Evolutionary conservation across 306 rosid species (phyloP).

Genomic region (Geum urbanum): DNA sequence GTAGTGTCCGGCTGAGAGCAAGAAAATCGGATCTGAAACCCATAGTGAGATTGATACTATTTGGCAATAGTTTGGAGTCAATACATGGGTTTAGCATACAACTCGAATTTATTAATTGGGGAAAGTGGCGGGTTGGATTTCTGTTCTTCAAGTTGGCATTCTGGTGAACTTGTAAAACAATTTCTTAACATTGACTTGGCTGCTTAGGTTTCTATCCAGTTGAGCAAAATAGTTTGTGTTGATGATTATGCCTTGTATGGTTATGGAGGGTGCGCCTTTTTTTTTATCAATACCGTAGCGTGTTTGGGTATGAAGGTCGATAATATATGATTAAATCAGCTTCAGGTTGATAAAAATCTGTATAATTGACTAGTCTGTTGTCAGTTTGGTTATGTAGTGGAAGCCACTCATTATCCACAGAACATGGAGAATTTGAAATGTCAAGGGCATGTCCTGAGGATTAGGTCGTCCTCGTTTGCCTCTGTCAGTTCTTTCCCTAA

Average conservation of each 20-base stretch:
- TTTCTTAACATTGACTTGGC: neutral
- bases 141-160: neutral
- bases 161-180: neutral
- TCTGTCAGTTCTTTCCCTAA: conserved; percentile 32
- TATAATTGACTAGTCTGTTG: neutral
- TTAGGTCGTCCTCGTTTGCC: conserved; percentile 22
- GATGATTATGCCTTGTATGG: neutral
- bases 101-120: neutral
- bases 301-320: neutral
- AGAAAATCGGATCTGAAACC: neutral
- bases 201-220: neutral
- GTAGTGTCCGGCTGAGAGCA: neutral
- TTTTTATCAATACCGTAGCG: neutral
- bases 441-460: conserved; percentile 29
- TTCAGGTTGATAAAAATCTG: conserved; percentile 3
- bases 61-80: neutral
- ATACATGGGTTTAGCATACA: neutral
- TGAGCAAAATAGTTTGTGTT: neutral
- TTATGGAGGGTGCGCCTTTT: neutral
- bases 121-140: neutral
- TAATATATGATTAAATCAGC: neutral
- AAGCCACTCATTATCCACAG: conserved; percentile 22
- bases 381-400: conserved; percentile 33
- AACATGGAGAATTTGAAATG: conserved; percentile 24
- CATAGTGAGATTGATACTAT: neutral